Base-by-base conservation (phyloP, 495 filamentous ascomycete species). In the Parachaetomium inaequale region DNA sequence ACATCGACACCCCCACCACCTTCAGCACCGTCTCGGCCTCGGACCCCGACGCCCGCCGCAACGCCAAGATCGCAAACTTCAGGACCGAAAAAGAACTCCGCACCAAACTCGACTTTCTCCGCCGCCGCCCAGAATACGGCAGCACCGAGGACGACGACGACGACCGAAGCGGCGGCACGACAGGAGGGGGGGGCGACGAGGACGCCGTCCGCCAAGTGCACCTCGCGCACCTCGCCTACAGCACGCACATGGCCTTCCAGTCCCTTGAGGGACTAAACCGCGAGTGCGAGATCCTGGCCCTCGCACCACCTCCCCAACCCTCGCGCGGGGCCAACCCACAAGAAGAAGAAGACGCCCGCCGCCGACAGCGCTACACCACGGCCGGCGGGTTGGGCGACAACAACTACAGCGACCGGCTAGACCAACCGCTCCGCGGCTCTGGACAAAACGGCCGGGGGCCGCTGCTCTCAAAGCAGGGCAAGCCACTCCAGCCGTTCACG, bases 401-500 rank as follows among this genome's bases (percentile, higher is more conserved):
- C 70, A 73, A 62, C 79, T 93, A 91, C 72, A 90, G 84, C 28
- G 91, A 95, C 10, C 85, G 86, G n/a, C 70, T 98, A 11, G 93
- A 96, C 67, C 70, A 70, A 11, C 84, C 86, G 7, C 62, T 87
- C 34, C n/a, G 40, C 55, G 52, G 28, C 50, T n/a, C n/a, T n/a
- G 66, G 11, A 40, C 58, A 63, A 43, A 58, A 60, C 14, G 76
- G 86, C 7, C 74, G 75, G 15, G 95, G 93, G 0, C 91, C 94
- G 1, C 78, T 98, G 23, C 76, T 98, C n/a, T 88, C 84, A 53
- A 84, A 78, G 64, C 80, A 88, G 59, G 94, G 94, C 32, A 96
- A 89, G 66, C 95, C 95, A 23, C 78, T 98, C 61, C 85, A 92
- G 62, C 95, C 93, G 3, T 98, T 98, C 68, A 97, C 92, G 4